Base-by-base conservation (phyloP, 768 basidiomycete species). In the Psilocybe cyanescens region DNA sequence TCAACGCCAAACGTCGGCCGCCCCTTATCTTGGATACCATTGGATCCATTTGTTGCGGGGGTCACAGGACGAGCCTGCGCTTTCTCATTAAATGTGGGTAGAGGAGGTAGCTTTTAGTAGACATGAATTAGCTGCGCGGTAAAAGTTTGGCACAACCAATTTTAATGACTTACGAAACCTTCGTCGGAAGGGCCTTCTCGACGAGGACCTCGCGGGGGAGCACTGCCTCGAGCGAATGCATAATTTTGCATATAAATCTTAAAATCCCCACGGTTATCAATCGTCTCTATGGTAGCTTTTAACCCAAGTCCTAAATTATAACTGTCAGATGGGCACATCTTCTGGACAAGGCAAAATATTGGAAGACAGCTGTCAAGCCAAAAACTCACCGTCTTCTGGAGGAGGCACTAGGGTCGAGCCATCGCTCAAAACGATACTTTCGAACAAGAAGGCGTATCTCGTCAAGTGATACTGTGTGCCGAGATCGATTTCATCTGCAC, bases 401-500 rank as follows among this genome's bases (percentile, higher is more conserved):
- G 94, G 88, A 46, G 93, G 87, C 33, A 87, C 86, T 24, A 99
- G 76, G 1, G 91, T 91, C 1, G 89, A 84, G 1, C 95, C 97
- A 62, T 99, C 97, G 66, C 86, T 91, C 17, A 99, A 79, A 2
- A 97, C 83, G 28, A 92, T 90, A 67, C 89, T 92, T 75, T 99
- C 97, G 68, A 92, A 96, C 24, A 99, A 78, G 77, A 94, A 99
- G 1, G 95, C 92, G 73, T 97, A 99, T 75, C 96, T 84, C 0
- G 94, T 91, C 50, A 99, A 80, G 74, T 99, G 97, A 74, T 98
- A 99, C 75, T 99, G 97, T 3, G 94, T 95, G n/a, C 96, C 97
- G 47, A 97, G 81, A 73, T 99, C 97, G 57, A 98, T 88, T 75
- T 99, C 97, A 69, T 98, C 97, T 28, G 92, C 86, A 68, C 94